Evolutionary conservation across 2,329 filamentous ascomycete species (phyloP).

Genomic region (Colletotrichum magnum): DNA sequence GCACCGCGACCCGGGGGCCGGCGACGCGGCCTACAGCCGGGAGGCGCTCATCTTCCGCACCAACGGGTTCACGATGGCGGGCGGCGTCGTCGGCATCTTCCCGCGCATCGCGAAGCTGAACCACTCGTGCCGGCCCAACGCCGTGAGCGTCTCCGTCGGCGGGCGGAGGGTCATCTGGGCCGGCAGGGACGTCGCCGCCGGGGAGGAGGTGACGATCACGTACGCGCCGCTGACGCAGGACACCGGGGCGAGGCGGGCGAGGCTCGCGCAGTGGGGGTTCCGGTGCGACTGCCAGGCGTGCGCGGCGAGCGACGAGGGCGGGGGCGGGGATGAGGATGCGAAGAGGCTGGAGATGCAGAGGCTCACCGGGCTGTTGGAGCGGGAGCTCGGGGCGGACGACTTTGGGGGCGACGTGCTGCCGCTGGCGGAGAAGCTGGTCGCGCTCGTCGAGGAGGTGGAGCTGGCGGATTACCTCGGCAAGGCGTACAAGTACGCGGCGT

Average conservation of each 20-base stretch:
- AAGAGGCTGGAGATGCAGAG: constrained; percentile 49
- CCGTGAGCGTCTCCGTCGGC: constrained; percentile 46
- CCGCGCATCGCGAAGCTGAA: constrained; percentile 55
- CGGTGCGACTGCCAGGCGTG: constrained; percentile 53
- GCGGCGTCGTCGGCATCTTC: constrained; percentile 50
- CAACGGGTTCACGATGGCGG: constrained; percentile 54
- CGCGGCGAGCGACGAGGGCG: constrained; percentile 47
- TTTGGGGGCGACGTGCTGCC: constrained; percentile 34
- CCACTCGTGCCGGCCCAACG: constrained; percentile 56
- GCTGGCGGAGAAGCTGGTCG: constrained; percentile 42
- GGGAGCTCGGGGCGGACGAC: constrained; percentile 44
- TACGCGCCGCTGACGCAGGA: constrained; percentile 52
- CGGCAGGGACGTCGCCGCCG: constrained; percentile 47
- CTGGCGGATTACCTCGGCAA: constrained; percentile 45
- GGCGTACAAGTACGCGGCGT: constrained; percentile 44
- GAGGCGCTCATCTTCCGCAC: constrained; percentile 54
- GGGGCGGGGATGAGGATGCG: constrained; percentile 44
- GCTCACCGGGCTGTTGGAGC: constrained; percentile 50
- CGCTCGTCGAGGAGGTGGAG: constrained; percentile 44
- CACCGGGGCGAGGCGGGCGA: constrained; percentile 47
- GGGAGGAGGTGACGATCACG: constrained; percentile 52
- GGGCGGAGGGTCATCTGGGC: constrained; percentile 53
- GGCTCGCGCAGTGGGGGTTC: constrained; percentile 48
- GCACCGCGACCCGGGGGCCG: constrained; percentile 39
- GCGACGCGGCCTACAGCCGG: constrained; percentile 41